Evolutionary conservation across 768 basidiomycete species (phyloP).

Genomic region (Chalciporus pseudorubinellus): DNA sequence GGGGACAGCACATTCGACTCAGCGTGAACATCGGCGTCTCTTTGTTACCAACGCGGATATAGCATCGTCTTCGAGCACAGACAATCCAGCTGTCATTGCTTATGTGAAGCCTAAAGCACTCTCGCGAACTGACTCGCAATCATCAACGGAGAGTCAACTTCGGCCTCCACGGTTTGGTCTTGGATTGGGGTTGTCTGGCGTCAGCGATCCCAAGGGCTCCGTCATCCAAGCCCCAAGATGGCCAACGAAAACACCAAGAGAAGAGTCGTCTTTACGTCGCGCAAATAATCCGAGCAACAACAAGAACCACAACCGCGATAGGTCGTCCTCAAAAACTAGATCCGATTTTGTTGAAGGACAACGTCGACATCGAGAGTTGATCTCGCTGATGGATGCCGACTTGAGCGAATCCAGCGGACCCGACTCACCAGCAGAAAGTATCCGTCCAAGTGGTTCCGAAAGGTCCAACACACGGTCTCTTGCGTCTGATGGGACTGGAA

Average conservation of each 20-base stretch:
- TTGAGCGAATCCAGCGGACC: constrained; percentile 13
- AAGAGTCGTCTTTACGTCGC: constrained; percentile 4
- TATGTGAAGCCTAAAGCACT: constrained; percentile 15
- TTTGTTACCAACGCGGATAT: constrained; percentile 46
- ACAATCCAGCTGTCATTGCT: constrained; percentile 29
- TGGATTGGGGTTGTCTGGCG: constrained; percentile 24
- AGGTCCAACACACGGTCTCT: constrained; percentile 10
- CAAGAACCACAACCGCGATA: constrained; percentile 14
- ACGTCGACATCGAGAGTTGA: constrained; percentile 21
- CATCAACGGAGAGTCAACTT: constrained; percentile 22
- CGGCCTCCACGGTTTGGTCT: constrained; percentile 30
- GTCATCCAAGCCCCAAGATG: constrained; percentile 9
- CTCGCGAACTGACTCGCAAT: constrained; percentile 19
- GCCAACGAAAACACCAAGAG: constrained; percentile 8
- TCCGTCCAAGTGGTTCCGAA: constrained; percentile 14
- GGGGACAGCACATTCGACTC: constrained; percentile 29
- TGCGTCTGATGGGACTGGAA: constrained; percentile 17
- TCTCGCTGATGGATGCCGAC: constrained; percentile 6
- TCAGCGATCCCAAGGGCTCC: constrained; percentile 11
- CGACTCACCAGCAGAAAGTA: constrained; percentile 11
- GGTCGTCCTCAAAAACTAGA: constrained; percentile 4
- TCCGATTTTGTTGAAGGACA: constrained; percentile 9
- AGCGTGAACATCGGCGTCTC: constrained; percentile 37
- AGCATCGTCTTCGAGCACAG: constrained; percentile 42
- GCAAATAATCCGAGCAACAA: constrained; percentile 1